phyloP scores from a whole-genome alignment of 441 rosid genomes.

The Pelargonium australe region DNA sequence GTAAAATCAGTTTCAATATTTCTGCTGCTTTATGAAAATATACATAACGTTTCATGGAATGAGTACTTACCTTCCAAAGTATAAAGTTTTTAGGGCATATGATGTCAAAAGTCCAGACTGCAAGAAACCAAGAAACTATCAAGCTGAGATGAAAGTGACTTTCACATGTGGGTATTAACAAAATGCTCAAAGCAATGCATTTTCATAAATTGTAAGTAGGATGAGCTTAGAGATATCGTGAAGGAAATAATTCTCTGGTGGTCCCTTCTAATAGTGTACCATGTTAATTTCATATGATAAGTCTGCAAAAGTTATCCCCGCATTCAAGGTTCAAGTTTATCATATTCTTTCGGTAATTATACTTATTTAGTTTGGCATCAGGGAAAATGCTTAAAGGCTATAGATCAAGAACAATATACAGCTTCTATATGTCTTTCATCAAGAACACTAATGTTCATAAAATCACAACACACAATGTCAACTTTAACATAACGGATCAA shows the following conservation, averaged over 20 bases:
- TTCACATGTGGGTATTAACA: no score
- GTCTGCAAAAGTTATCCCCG: no score
- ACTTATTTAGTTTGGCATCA: no score
- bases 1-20: background rate
- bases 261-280: background rate
- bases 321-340: no score
- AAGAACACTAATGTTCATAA: background rate
- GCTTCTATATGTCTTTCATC: background rate
- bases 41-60: background rate
- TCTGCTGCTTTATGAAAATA: background rate
- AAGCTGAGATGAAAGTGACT: background rate
- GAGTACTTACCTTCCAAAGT: slow-evolving; percentile 53
- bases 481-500: background rate
- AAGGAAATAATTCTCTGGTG: background rate
- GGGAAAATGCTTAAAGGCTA: no score
- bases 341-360: no score
- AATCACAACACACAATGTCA: background rate
- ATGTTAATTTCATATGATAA: no score
- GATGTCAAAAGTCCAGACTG: slow-evolving; percentile 79
- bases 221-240: background rate
- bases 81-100: slow-evolving; percentile 47
- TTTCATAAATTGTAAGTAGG: background rate
- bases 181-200: background rate
- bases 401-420: no score
- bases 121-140: slow-evolving; percentile 11